A percentile compares a stretch with the other conserved stretches of the same genome.
Evolutionary conservation across 1,284 basidiomycete genomes (phyloP).

Genomic region (Pseudomicrostroma phylloplanum): DNA sequence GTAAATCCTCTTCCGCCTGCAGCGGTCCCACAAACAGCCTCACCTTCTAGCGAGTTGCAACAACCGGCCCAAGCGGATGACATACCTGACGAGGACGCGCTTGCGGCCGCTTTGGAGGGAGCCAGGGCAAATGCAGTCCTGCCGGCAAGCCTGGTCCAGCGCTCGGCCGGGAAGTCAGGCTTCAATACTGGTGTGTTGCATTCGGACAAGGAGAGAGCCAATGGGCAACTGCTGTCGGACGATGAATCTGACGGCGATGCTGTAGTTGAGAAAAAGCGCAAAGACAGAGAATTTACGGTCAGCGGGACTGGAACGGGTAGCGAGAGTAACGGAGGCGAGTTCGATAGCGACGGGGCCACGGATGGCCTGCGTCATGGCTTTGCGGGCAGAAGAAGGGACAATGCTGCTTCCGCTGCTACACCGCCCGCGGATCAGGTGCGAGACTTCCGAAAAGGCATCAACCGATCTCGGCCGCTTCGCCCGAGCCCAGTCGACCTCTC

Average conservation of each 20-base stretch:
- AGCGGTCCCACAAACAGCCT: slow-evolving; percentile 12
- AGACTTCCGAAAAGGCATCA: slow-evolving; percentile 5
- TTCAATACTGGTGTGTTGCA: not conserved
- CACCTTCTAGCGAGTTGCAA: not conserved
- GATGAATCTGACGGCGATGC: not conserved
- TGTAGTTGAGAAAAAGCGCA: slow-evolving; percentile 25
- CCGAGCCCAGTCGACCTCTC: slow-evolving; percentile 11
- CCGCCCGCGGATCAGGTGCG: not conserved
- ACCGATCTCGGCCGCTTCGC: not conserved
- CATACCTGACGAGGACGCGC: not conserved
- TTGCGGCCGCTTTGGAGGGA: not conserved
- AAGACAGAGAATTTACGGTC: slow-evolving; percentile 36
- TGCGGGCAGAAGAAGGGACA: too few species aligned
- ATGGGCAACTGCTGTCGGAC: not conserved
- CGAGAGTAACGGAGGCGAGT: slow-evolving; percentile 1
- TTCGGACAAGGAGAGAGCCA: not conserved
- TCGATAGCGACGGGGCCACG: not conserved
- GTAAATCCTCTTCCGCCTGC: slow-evolving; percentile 64
- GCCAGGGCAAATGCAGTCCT: not conserved
- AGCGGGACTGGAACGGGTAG: slow-evolving; percentile 36
- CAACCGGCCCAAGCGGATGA: not conserved
- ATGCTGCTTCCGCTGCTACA: too few species aligned
- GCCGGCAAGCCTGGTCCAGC: not conserved
- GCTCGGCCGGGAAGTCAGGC: not conserved
- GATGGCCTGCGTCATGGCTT: not conserved